These are phyloP conservation scores for Plasmodium vivax DNA, from an alignment of 169 alveolate species.

Conservation along the genomic window DNA sequence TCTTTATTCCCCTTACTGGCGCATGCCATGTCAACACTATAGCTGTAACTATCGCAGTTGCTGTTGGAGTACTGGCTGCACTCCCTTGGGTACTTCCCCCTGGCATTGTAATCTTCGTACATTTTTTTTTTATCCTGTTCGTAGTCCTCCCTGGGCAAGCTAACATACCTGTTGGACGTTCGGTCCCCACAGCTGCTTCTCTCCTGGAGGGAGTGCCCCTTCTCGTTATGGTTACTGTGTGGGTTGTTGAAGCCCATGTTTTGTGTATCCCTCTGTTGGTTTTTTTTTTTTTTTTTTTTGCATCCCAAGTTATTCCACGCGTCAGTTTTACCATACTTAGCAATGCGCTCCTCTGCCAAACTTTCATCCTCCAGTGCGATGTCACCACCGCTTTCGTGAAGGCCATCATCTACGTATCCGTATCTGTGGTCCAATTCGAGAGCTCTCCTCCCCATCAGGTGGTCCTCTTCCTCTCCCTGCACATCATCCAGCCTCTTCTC, in stretches of 20 bases:
- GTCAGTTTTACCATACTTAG: neutral
- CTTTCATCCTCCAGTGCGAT: neutral
- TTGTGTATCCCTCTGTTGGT: neutral
- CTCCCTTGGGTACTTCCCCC: neutral
- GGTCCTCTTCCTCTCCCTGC: neutral
- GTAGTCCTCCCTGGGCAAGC: neutral
- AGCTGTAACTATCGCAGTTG: neutral
- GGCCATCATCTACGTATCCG: neutral
- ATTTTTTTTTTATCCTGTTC: neutral
- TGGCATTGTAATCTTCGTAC: neutral
- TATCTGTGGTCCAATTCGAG: neutral
- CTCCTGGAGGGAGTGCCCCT: neutral
- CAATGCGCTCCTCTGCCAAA: neutral
- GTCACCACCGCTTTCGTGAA: neutral
- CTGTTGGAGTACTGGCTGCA: neutral
- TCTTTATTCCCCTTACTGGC: conserved; percentile 13
- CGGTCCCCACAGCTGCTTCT: neutral
- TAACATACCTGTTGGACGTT: neutral
- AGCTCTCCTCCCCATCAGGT: neutral
- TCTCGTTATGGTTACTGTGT: neutral
- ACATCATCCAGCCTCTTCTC: neutral
- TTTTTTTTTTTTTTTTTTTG: neutral
- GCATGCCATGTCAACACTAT: neutral
- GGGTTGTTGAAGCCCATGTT: neutral
- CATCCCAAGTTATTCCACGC: neutral